Conservation (phyloP, 179 eudicot species). For the Sideroxylon spinosum region DNA sequence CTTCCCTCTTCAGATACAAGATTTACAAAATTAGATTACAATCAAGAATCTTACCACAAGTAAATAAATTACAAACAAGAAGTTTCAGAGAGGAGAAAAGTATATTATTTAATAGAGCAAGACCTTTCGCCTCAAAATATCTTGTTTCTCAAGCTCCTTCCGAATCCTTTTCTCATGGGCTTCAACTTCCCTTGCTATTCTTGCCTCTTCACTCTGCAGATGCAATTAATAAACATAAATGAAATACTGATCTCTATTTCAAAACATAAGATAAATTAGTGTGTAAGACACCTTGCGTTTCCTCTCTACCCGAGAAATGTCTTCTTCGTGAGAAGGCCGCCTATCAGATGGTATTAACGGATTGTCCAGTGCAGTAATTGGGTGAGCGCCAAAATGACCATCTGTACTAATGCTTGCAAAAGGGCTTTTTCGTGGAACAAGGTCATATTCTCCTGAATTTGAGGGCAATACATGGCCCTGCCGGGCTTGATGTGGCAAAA, state of each 20-base stretch:
- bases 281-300: constrained; percentile 64
- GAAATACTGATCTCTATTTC: constrained; percentile 1
- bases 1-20: constrained; percentile 62
- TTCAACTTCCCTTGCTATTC: constrained; percentile 77
- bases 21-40: constrained; percentile 15
- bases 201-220: constrained; percentile 71
- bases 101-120: neutral
- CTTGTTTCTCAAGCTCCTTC: constrained; percentile 85
- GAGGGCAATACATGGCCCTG: constrained; percentile 49
- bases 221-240: neutral
- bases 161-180: constrained; percentile 80
- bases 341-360: constrained; percentile 47
- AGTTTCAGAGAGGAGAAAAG: neutral
- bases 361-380: constrained; percentile 44
- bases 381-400: constrained; percentile 47
- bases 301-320: constrained; percentile 52
- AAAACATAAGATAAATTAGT: constrained; percentile 1
- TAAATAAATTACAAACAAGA: neutral
- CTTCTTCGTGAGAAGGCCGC: constrained; percentile 53
- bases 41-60: neutral
- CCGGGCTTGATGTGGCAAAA: constrained; percentile 60
- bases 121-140: constrained; percentile 81
- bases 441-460: constrained; percentile 46
- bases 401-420: constrained; percentile 39
- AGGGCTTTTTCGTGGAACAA: constrained; percentile 32